Percentiles rank a stretch among this genome's conserved stretches.
Evolutionary conservation across 2,329 filamentous ascomycete species (phyloP).

Genomic region (Calonectria pseudoturangicola): DNA sequence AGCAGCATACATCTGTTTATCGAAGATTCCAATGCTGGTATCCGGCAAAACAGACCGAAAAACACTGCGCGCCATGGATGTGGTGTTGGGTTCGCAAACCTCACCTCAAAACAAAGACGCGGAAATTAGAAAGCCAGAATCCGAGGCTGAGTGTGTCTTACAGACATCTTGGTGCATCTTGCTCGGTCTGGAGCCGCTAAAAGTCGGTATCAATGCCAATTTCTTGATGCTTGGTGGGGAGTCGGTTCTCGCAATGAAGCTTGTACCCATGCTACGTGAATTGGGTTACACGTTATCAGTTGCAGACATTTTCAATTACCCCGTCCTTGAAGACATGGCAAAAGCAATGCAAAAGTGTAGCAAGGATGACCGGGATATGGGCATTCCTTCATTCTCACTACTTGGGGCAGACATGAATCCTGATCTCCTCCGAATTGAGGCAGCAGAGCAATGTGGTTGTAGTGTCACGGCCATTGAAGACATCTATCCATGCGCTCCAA

Average conservation of each 20-base stretch:
- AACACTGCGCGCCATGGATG: not conserved
- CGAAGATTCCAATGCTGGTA: not conserved
- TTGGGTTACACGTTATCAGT: not conserved
- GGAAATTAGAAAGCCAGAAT: not conserved
- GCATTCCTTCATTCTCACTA: not conserved
- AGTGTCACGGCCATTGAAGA: constrained; percentile 49
- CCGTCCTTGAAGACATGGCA: not conserved
- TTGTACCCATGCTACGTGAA: not conserved
- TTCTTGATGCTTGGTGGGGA: constrained; percentile 4
- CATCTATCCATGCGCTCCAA: constrained; percentile 59
- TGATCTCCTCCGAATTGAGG: not conserved
- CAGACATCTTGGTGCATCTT: not conserved
- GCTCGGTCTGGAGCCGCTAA: not conserved
- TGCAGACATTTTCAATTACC: not conserved
- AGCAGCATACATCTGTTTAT: not conserved
- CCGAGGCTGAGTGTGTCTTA: not conserved
- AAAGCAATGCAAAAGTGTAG: not conserved
- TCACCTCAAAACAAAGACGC: not conserved
- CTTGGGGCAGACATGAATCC: not conserved
- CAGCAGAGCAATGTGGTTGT: constrained; percentile 1
- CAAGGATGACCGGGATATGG: not conserved
- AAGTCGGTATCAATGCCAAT: not conserved
- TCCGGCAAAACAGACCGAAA: constrained; percentile 7
- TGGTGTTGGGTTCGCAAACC: not conserved
- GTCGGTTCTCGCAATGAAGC: not conserved